Evolutionary conservation across 352 stramenopile species (phyloP), one percentile per base, ranked within the genome.

Genomic region (Blastocystis sp.): DNA sequence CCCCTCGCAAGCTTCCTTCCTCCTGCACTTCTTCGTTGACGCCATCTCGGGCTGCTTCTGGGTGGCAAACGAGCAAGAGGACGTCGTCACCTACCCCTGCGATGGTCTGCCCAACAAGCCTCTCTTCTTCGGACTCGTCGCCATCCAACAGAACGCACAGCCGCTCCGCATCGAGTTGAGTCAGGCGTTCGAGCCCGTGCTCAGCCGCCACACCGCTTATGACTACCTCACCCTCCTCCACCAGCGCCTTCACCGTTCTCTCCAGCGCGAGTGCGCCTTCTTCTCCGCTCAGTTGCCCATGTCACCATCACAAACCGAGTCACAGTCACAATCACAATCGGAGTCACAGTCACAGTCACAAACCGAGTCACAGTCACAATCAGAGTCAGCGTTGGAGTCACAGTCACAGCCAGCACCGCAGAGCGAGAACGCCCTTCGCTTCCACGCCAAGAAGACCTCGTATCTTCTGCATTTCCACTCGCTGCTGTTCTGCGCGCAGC

Each of bases 1-100:
- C 14, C 48, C 48, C 14, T 17, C 34, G 60, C 65, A 28, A 1
- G 34, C 34, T 11, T 38, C 40, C 10, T 62, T 61, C 9, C 65
- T 14, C 43, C 14, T 84, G 38, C 64, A 84, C 42, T n/a, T 70
- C 2, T 69, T 70, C 48, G 57, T 84, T 19, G 74, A 84, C 48
- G 4, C 34, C 3, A 62, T 84, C 11, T 21, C 48, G 40, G 74
- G 74, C 10, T 84, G 40, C 28, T 69, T 66, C 38, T 84, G 74
- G 74, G 60, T 84, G 2, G 40, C 69, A 40, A 84, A 84, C 61
- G n/a, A 68, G 42, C 45, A 43, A n/a, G 61, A 48, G 52, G 38
- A 69, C 28, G 28, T 84, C 21, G n/a, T 57, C 2, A 52, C 42
- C 3, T 48, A 42, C 28, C 34, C 52, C 28, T 9, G 3, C 7